Conservation (phyloP, 257 asterid species). For the Ehretia macrophylla region DNA sequence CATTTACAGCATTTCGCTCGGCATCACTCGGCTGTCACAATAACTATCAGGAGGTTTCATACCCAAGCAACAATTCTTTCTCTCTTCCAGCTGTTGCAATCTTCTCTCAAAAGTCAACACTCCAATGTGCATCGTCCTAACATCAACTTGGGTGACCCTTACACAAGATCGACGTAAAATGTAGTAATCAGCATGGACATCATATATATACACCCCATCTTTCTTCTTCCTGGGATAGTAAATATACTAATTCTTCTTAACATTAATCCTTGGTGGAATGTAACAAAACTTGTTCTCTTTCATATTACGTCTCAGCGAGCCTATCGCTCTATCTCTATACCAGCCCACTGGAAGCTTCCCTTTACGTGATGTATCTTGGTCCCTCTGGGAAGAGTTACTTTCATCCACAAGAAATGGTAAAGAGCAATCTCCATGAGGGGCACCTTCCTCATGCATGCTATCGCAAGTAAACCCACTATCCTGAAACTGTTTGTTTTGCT, state of each 20-base stretch:
- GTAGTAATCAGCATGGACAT: conserved; percentile 81
- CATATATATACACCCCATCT: conserved; percentile 42
- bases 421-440: conserved; percentile 1
- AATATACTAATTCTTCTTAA: conserved; percentile 37
- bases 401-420: background rate
- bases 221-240: conserved; percentile 49
- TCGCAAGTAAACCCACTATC: too few relatives aligned
- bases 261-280: conserved; percentile 47
- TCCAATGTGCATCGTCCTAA: conserved; percentile 60
- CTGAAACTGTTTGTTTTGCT: background rate
- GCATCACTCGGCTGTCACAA: conserved; percentile 25
- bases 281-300: conserved; percentile 58
- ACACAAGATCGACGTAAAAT: conserved; percentile 74
- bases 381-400: too few relatives aligned
- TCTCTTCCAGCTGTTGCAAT: conserved; percentile 49
- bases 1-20: background rate
- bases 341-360: conserved; percentile 15
- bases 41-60: conserved; percentile 15
- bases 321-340: conserved; percentile 35
- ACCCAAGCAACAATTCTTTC: conserved; percentile 36
- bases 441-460: too few relatives aligned
- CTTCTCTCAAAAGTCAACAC: conserved; percentile 67
- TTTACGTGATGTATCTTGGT: conserved; percentile 8
- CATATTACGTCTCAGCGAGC: conserved; percentile 60
- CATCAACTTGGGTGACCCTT: conserved; percentile 58